Conservation (phyloP, 208 protist species). For the Angomonas ambiguus region DNA sequence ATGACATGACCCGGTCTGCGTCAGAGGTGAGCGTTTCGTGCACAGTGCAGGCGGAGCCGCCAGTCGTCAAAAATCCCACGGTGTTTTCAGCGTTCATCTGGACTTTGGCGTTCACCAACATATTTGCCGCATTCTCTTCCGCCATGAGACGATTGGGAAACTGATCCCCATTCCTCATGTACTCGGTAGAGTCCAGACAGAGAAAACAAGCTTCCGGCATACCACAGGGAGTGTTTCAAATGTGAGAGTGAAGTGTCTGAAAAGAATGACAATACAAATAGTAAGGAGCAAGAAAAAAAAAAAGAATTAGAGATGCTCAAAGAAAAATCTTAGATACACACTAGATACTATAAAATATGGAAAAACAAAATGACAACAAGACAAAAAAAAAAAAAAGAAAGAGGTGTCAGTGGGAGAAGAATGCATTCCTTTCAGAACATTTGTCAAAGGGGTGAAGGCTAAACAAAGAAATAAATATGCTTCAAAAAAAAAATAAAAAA, state of each 20-base stretch:
- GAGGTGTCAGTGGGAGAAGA: no score
- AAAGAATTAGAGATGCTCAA: background rate
- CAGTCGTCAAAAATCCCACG: constrained; percentile 94
- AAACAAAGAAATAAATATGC: background rate
- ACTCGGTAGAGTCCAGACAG: constrained; percentile 96
- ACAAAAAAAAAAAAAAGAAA: background rate
- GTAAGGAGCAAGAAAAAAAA: constrained; percentile 7
- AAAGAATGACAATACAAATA: no score
- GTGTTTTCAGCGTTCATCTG: constrained; percentile 96
- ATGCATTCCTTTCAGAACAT: no score
- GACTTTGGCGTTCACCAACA: constrained; percentile 92
- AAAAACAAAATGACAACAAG: background rate
- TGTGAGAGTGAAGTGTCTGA: no score
- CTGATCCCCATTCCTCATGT: constrained; percentile 99
- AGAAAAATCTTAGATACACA: constrained; percentile 6
- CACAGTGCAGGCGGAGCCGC: constrained; percentile 86
- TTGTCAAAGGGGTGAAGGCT: no score
- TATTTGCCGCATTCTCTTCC: constrained; percentile 95
- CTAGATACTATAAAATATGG: no score
- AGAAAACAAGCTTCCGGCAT: constrained; percentile 90
- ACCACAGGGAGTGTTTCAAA: no score
- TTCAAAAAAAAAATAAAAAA: background rate
- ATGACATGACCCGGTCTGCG: constrained; percentile 91
- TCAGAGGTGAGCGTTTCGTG: constrained; percentile 94
- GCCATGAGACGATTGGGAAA: constrained; percentile 94